A percentile compares a stretch with the other conserved stretches of the same genome.
Conservation (phyloP, 352 stramenopile genomes). For the Globisporangium viniferum region DNA sequence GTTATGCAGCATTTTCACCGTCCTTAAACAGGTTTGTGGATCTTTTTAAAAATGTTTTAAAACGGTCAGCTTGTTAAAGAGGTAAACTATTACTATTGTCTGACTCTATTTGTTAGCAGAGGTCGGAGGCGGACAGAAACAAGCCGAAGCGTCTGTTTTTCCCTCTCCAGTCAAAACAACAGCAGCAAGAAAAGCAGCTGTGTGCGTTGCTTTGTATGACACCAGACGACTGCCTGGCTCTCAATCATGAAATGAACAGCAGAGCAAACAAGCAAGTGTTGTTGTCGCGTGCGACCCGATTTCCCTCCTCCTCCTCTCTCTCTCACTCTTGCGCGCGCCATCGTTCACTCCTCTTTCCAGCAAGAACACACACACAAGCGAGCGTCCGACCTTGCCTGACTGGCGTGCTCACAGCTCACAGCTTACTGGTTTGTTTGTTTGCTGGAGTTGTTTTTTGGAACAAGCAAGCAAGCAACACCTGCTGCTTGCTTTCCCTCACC, state of each 20-base stretch:
- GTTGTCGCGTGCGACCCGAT: background rate
- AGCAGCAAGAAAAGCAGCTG: background rate
- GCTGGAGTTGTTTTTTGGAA: background rate
- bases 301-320: background rate
- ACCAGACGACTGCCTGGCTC: background rate
- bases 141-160: background rate
- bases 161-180: background rate
- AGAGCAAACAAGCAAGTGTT: background rate
- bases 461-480: background rate
- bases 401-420: background rate
- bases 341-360: background rate
- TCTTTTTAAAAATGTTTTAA: no score
- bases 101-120: background rate
- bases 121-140: background rate
- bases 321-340: background rate
- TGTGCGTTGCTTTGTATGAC: background rate
- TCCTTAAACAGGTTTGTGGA: no score
- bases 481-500: background rate
- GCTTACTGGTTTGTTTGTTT: background rate
- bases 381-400: background rate
- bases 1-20: no score
- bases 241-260: background rate
- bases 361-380: background rate
- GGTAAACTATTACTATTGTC: background rate
- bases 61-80: background rate